These are phyloP conservation scores for Pythium dissimile DNA, from an alignment of 352 stramenopile species.

Conservation along the genomic window DNA sequence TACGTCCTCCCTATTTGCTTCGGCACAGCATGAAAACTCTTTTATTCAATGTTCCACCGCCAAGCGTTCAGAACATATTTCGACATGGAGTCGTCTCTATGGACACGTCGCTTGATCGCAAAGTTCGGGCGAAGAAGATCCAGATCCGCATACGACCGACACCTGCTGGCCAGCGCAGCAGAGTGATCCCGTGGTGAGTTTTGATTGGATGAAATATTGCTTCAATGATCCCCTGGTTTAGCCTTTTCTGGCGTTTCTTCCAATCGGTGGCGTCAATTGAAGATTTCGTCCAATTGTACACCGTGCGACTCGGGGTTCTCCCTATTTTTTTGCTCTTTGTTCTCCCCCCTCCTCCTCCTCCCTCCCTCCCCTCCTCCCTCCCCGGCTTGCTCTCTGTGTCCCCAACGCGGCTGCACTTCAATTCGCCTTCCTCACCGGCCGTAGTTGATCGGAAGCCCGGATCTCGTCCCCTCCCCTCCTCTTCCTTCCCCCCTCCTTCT, in stretches of 20 bases:
- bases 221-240: conserved; percentile 1
- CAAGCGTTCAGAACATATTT: not conserved
- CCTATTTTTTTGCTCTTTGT: not conserved
- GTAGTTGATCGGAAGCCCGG: not conserved
- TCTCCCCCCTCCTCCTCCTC: not conserved
- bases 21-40: not conserved
- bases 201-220: conserved; percentile 13
- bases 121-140: conserved; percentile 16
- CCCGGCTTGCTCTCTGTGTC: not conserved
- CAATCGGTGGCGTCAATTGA: conserved; percentile 3
- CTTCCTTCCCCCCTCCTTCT: not conserved
- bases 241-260: conserved; percentile 5
- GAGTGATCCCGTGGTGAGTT: conserved; percentile 7
- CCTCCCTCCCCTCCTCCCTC: not conserved
- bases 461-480: not conserved
- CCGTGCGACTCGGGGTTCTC: conserved; percentile 11
- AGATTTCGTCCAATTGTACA: conserved; percentile 9
- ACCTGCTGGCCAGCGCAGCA: conserved; percentile 11
- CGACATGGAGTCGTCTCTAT: not conserved
- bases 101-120: conserved; percentile 12
- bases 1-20: too few relatives aligned
- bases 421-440: conserved; percentile 15
- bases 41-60: not conserved
- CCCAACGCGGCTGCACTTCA: conserved; percentile 14
- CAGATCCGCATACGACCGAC: conserved; percentile 9